Base-by-base conservation (phyloP, 2,329 filamentous ascomycete genomes). In the Diplodia mutila region DNA sequence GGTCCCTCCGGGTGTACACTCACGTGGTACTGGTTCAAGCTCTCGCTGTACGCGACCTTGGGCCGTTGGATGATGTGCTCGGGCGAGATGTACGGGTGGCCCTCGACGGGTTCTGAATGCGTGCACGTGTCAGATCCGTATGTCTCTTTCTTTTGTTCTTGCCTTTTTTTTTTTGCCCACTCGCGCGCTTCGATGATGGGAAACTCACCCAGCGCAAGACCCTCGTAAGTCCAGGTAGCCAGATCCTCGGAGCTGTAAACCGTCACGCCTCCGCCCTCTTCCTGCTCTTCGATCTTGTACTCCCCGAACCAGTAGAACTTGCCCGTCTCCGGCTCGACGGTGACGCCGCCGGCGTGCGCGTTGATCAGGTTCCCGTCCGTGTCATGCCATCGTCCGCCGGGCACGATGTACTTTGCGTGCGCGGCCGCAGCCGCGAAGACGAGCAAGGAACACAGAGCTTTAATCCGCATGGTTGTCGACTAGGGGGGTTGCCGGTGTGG, bases 301-400 rank as follows among this genome's bases (percentile, higher is more conserved):
- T 89, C 87, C 42, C 87, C 87, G 67, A 89, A 89, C 81, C 83
- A 84, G 76, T 84, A 89, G 73, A 87, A 89, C 68, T 81, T 85
- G 18, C 84, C 84, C 0, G 81, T 82, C 5, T 82, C 80, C 48
- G 84, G 75, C 49, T 89, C 85, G 0, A 85, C 73, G 0, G 82
- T 82, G 7, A 89, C 79, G 14, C 83, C 84, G 1, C 87, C 87
- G 1, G 87, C 87, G 72, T 90, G 87, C 1, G 87, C 87, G 64
- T 87, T 89, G 65, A 89, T 83, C 14, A 88, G 73, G n/a, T 85
- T 82, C 0, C 86, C 86, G 2, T 87, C 81, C 0, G 85, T 89
- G 70, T 89, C 87, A 21, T 77, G 81, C 87, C 87, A 90, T 73
- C 86, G 79, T 0, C 81, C 87, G 3, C 87, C 87, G 0, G 87